phyloP scores from a whole-genome alignment of 345 rosid species.

The Eutrema japonicum region DNA sequence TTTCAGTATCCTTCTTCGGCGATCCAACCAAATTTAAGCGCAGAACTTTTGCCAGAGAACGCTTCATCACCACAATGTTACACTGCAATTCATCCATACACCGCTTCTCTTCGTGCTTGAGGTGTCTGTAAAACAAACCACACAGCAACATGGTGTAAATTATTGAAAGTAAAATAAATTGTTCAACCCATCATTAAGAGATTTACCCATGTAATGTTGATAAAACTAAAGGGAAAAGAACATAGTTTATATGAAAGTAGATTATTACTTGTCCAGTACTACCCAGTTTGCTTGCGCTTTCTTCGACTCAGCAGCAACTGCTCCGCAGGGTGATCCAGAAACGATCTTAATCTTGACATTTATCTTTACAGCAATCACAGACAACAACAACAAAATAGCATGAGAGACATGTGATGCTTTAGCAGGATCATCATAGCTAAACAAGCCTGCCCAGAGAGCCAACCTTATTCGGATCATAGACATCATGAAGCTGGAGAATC shows the following conservation, averaged over 20 bases:
- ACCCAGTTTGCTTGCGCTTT: conserved; percentile 93
- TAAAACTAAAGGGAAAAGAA: not conserved
- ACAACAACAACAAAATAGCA: conserved; percentile 18
- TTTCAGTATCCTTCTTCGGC: conserved; percentile 58
- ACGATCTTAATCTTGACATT: conserved; percentile 93
- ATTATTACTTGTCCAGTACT: conserved; percentile 86
- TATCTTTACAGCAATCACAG: conserved; percentile 52
- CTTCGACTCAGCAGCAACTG: conserved; percentile 92
- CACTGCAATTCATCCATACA: conserved; percentile 98
- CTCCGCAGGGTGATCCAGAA: conserved; percentile 90
- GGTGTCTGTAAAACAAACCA: conserved; percentile 60
- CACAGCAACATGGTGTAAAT: conserved; percentile 1
- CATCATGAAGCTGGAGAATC: conserved; percentile 98
- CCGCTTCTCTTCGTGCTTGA: conserved; percentile 79
- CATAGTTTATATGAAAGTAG: not conserved
- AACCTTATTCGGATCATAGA: conserved; percentile 96
- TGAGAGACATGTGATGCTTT: conserved; percentile 17
- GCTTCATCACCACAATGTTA: conserved; percentile 95
- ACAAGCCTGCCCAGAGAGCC: not conserved
- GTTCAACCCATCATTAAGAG: not conserved
- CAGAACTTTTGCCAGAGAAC: conserved; percentile 86
- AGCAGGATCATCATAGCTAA: conserved; percentile 1
- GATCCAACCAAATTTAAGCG: conserved; percentile 92
- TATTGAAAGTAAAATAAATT: conserved; percentile 10
- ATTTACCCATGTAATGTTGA: not conserved